A percentile compares a stretch with the other conserved stretches of the same genome.
Conservation (phyloP, 1,284 basidiomycete species). For the Ceratobasidium sp. region DNA sequence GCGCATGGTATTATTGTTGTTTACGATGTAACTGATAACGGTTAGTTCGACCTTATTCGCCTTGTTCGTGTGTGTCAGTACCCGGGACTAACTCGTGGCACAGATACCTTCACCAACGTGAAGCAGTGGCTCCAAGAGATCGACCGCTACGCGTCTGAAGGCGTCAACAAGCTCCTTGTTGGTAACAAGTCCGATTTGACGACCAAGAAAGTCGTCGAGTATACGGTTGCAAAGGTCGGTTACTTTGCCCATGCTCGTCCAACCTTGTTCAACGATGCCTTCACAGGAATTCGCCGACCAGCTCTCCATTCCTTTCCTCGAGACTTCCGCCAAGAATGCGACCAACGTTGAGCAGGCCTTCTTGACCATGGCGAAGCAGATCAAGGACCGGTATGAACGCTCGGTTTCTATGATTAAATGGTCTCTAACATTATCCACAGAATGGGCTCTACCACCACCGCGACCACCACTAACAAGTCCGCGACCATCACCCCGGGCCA, state of each 20-base stretch:
- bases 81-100: conserved; percentile 7
- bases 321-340: conserved; percentile 99
- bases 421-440: conserved; percentile 1
- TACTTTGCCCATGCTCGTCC: conserved; percentile 5
- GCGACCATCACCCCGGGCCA: conserved; percentile 74
- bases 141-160: conserved; percentile 98
- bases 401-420: neutral
- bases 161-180: conserved; percentile 97
- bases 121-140: conserved; percentile 99
- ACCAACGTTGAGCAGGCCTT: conserved; percentile 99
- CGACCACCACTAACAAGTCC: conserved; percentile 69
- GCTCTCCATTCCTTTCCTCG: conserved; percentile 93
- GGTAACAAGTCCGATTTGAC: conserved; percentile 99
- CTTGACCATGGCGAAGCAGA: conserved; percentile 99
- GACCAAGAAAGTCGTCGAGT: conserved; percentile 99
- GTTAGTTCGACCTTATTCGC: conserved; percentile 56
- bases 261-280: conserved; percentile 35
- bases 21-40: conserved; percentile 99
- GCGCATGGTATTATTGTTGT: conserved; percentile 98
- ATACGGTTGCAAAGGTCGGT: conserved; percentile 90
- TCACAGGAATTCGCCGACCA: conserved; percentile 93
- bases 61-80: neutral
- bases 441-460: conserved; percentile 77
- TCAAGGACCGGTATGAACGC: conserved; percentile 83
- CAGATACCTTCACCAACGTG: conserved; percentile 97